Evolutionary conservation across 495 filamentous ascomycete genomes (phyloP).

Genomic region (Talaromyces proteolyticus): DNA sequence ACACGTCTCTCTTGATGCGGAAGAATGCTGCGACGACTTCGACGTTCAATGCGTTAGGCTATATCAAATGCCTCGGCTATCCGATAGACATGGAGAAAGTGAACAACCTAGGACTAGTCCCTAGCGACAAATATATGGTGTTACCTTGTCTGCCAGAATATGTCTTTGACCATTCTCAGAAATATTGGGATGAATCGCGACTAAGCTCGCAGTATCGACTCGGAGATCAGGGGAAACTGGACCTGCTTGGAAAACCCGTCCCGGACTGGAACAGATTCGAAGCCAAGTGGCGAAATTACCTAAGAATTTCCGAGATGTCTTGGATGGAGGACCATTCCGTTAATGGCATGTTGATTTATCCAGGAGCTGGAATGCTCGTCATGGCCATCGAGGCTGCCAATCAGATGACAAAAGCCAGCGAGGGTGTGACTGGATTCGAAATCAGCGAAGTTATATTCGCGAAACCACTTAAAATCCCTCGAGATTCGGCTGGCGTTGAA

Average conservation of each 20-base stretch:
- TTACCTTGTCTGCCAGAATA: constrained; percentile 23
- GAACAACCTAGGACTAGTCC: too few species aligned
- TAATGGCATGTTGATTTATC: constrained; percentile 14
- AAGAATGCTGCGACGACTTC: too few species aligned
- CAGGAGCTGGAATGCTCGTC: constrained; percentile 25
- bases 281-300: constrained; percentile 17
- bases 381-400: constrained; percentile 27
- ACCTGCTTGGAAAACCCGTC: constrained; percentile 17
- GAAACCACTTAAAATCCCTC: constrained; percentile 18
- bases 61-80: too few species aligned
- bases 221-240: background rate
- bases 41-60: too few species aligned
- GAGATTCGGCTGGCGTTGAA: constrained; percentile 21
- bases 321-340: constrained; percentile 26
- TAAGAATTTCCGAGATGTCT: constrained; percentile 17
- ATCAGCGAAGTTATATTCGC: constrained; percentile 6
- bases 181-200: constrained; percentile 20
- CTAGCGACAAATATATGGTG: constrained; percentile 4
- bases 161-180: constrained; percentile 25
- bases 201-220: constrained; percentile 27
- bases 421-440: background rate
- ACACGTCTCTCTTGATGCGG: too few species aligned
- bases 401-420: background rate
- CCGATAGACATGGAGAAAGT: too few species aligned
- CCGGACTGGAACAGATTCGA: constrained; percentile 17